Evolutionary conservation across 805 yeast genomes (phyloP).

Genomic region (Nakazawaea laoshanensis): DNA sequence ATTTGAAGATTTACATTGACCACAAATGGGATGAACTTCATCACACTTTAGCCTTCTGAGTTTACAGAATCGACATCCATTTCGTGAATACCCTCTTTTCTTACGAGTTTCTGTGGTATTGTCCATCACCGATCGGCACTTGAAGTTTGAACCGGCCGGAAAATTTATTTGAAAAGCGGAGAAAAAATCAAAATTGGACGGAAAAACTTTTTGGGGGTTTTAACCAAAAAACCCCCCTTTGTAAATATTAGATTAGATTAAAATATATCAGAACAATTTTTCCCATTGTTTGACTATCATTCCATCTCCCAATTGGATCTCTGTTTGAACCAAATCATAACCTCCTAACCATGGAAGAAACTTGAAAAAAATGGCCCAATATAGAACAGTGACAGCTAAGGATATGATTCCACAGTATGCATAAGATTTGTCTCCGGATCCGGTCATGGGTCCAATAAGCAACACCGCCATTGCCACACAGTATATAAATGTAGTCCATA

Average conservation of each 20-base stretch:
- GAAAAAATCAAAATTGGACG: too few relatives aligned
- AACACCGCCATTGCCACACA: conserved; percentile 31
- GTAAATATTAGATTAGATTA: too few relatives aligned
- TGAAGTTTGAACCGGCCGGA: too few relatives aligned
- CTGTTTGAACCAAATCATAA: conserved; percentile 36
- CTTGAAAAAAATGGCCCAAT: conserved; percentile 48
- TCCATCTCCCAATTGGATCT: conserved; percentile 44
- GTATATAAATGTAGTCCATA: conserved; percentile 34
- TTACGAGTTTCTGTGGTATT: too few relatives aligned
- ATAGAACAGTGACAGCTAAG: conserved; percentile 32
- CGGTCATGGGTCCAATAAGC: conserved; percentile 37
- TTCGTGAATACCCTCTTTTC: conserved; percentile 33
- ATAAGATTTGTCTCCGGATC: conserved; percentile 43
- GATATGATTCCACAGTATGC: conserved; percentile 36
- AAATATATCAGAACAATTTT: conserved; percentile 21
- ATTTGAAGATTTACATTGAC: conserved; percentile 29
- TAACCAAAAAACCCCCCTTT: too few relatives aligned
- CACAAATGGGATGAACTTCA: conserved; percentile 29
- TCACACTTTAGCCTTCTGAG: conserved; percentile 33
- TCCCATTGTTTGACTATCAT: conserved; percentile 49
- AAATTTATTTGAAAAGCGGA: too few relatives aligned
- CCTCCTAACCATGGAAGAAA: conserved; percentile 35
- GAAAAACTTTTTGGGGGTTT: too few relatives aligned
- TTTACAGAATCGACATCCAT: conserved; percentile 39
- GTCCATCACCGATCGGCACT: conserved; percentile 5